Percentiles rank a stretch among this genome's conserved stretches.
Conservation (phyloP, 179 eudicot genomes). For the Actinidia arguta region DNA sequence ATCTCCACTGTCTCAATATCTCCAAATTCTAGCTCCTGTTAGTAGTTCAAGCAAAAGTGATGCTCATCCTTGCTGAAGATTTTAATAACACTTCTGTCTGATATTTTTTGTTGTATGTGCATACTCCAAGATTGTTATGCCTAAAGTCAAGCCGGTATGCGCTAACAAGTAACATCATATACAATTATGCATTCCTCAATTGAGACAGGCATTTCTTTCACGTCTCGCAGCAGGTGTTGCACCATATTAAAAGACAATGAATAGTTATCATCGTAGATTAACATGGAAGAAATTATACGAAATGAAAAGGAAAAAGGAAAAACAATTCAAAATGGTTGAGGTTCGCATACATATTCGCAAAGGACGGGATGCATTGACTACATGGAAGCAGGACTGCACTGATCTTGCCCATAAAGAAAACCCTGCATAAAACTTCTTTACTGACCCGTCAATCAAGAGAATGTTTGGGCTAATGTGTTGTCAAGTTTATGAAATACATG, state of each 20-base stretch:
- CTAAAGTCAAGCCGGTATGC: not conserved
- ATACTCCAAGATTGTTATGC: constrained; percentile 23
- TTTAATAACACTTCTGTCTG: constrained; percentile 31
- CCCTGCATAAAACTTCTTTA: constrained; percentile 85
- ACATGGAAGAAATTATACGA: too few species aligned
- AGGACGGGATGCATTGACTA: constrained; percentile 86
- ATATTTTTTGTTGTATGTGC: not conserved
- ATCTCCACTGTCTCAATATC: not conserved
- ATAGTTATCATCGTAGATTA: too few species aligned
- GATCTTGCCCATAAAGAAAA: constrained; percentile 93
- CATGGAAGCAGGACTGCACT: constrained; percentile 87
- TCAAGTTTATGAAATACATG: too few species aligned
- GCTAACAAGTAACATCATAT: constrained; percentile 72
- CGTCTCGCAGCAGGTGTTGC: constrained; percentile 77
- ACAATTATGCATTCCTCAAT: constrained; percentile 78
- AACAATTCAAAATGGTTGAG: not conserved
- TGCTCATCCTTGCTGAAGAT: constrained; percentile 35
- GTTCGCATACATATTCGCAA: constrained; percentile 64
- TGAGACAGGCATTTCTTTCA: constrained; percentile 72
- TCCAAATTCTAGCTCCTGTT: constrained; percentile 16
- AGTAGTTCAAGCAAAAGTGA: constrained; percentile 23
- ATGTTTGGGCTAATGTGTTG: not conserved
- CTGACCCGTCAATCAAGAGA: constrained; percentile 41
- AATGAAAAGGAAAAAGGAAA: not conserved
- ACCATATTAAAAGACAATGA: constrained; percentile 21